Conservation (phyloP, 352 stramenopile species). For the Phytophthora pluvialis region DNA sequence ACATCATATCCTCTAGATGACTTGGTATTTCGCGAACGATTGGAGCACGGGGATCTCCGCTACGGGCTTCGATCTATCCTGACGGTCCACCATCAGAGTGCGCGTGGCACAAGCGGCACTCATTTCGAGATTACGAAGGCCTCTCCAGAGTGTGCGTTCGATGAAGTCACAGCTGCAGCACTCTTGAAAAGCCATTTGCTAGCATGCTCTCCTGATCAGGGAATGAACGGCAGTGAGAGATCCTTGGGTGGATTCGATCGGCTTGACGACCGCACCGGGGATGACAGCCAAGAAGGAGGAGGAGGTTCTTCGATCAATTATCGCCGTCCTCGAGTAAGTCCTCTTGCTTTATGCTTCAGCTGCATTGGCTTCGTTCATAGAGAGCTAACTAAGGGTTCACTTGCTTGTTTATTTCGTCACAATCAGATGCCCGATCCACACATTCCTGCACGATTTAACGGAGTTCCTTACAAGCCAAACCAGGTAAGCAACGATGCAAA, state of each 20-base stretch:
- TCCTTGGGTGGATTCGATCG: not conserved
- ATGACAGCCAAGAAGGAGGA: conserved; percentile 10
- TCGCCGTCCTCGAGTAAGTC: conserved; percentile 20
- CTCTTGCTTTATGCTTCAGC: not conserved
- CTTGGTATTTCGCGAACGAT: conserved; percentile 51
- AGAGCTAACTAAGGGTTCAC: not conserved
- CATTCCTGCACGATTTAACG: conserved; percentile 67
- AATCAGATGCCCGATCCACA: conserved; percentile 55
- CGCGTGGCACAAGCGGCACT: conserved; percentile 23
- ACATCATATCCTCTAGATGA: conserved; percentile 59
- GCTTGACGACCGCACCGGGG: not conserved
- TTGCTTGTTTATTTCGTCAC: not conserved
- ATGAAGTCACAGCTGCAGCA: conserved; percentile 14
- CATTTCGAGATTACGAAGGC: conserved; percentile 30
- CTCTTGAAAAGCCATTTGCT: conserved; percentile 10
- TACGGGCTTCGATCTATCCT: conserved; percentile 54
- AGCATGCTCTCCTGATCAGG: not conserved
- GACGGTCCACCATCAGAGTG: conserved; percentile 57
- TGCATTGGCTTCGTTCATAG: not conserved
- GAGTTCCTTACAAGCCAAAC: conserved; percentile 61
- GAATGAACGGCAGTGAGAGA: not conserved
- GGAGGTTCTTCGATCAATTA: conserved; percentile 26
- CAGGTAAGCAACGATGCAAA: conserved; percentile 33
- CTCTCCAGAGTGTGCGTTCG: conserved; percentile 28
- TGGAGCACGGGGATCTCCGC: conserved; percentile 50